Evolutionary conservation across 495 filamentous ascomycete species (phyloP).

Genomic region (Neurospora discreta): DNA sequence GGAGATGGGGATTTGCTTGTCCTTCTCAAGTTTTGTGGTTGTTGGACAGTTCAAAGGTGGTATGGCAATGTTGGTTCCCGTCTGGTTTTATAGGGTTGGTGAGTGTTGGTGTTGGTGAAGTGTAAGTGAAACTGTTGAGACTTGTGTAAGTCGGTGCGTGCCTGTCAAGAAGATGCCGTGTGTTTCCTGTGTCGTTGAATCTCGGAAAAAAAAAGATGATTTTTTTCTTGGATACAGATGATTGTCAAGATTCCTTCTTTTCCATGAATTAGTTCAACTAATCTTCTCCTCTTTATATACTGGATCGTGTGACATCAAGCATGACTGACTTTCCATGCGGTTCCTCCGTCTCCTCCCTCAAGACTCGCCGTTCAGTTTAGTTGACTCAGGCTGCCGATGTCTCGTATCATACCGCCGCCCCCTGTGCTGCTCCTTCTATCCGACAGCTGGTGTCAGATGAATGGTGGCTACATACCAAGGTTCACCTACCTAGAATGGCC

Average conservation of each 20-base stretch:
- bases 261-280: not conserved
- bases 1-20: not conserved
- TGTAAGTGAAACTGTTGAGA: not conserved
- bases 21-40: not conserved
- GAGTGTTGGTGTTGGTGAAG: not conserved
- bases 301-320: not conserved
- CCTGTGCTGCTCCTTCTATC: no score
- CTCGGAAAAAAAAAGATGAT: not conserved
- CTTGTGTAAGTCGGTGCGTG: not conserved
- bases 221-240: not conserved
- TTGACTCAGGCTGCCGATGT: slow-evolving; percentile 18
- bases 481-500: not conserved
- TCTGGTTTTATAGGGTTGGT: not conserved
- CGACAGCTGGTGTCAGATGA: not conserved
- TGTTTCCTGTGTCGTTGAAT: not conserved
- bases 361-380: not conserved
- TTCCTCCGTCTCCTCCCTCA: not conserved
- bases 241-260: not conserved
- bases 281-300: not conserved
- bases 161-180: not conserved
- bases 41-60: not conserved
- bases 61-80: not conserved
- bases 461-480: not conserved
- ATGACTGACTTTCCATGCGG: not conserved
- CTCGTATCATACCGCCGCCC: no score